These are phyloP conservation scores for Aristolochia contorta DNA, from an alignment of 164 flowering plant species.

Conservation along the genomic window DNA sequence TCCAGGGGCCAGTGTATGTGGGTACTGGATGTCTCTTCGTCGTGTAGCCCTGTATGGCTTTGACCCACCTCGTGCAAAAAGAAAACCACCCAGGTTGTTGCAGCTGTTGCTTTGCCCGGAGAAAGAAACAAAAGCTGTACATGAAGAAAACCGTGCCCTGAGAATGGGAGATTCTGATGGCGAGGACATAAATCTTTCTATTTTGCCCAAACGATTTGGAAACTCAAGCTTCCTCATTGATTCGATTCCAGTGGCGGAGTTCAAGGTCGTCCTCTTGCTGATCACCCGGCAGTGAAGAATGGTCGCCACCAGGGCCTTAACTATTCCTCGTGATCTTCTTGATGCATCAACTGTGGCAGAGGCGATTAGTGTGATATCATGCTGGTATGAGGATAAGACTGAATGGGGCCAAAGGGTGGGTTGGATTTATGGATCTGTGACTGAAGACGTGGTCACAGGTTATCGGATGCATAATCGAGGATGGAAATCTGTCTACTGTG, in stretches of 20 bases:
- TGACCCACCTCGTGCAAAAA: conserved; percentile 58
- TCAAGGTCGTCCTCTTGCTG: conserved; percentile 85
- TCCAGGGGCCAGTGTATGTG: conserved; percentile 90
- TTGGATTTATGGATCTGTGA: conserved; percentile 84
- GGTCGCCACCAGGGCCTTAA: conserved; percentile 52
- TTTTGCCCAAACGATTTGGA: conserved; percentile 69
- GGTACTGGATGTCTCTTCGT: conserved; percentile 93
- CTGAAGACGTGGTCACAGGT: conserved; percentile 83
- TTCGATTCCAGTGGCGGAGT: conserved; percentile 71
- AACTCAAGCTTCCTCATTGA: conserved; percentile 67
- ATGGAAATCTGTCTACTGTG: conserved; percentile 77
- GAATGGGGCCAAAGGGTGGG: conserved; percentile 81
- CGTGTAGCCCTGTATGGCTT: conserved; percentile 78
- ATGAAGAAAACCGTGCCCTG: conserved; percentile 38
- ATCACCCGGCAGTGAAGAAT: conserved; percentile 33
- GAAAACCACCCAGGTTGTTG: conserved; percentile 28
- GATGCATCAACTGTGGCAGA: conserved; percentile 73
- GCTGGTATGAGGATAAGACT: conserved; percentile 83
- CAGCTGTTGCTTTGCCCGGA: conserved; percentile 38
- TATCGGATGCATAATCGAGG: conserved; percentile 81
- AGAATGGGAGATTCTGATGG: conserved; percentile 44
- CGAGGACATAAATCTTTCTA: conserved; percentile 38
- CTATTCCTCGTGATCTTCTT: conserved; percentile 56
- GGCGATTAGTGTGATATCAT: conserved; percentile 60
- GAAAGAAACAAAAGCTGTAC: conserved; percentile 19